These are phyloP conservation scores for Boletus reticuloceps DNA, from an alignment of 768 basidiomycete species.

Conservation along the genomic window DNA sequence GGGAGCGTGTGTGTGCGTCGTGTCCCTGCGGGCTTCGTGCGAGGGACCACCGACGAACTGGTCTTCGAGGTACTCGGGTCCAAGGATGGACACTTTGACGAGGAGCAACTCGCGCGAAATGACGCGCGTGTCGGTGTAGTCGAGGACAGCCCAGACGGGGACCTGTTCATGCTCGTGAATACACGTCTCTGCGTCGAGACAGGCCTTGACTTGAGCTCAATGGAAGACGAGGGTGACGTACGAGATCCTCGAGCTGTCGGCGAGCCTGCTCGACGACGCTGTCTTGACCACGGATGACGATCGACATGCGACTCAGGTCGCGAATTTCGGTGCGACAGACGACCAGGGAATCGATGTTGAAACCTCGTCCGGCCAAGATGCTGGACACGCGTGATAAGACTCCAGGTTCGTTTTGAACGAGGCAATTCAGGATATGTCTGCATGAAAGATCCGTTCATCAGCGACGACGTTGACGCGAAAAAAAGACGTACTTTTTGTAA, in stretches of 20 bases:
- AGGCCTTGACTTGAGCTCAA: background rate
- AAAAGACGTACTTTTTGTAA: constrained; percentile 70
- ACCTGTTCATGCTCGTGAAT: constrained; percentile 51
- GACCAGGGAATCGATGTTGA: constrained; percentile 98
- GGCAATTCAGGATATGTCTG: constrained; percentile 94
- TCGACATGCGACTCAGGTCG: constrained; percentile 96
- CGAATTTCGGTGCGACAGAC: constrained; percentile 97
- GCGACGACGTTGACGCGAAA: background rate
- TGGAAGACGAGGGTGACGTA: constrained; percentile 39
- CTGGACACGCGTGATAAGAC: constrained; percentile 98
- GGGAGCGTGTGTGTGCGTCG: constrained; percentile 5
- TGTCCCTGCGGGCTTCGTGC: constrained; percentile 61
- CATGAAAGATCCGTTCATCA: constrained; percentile 7
- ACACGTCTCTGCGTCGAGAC: background rate
- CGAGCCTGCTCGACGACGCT: constrained; percentile 97
- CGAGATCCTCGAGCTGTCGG: constrained; percentile 93
- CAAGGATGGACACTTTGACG: constrained; percentile 95
- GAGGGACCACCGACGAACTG: constrained; percentile 85
- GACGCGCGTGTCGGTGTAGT: constrained; percentile 90
- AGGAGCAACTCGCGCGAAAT: constrained; percentile 94
- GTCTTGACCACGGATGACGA: constrained; percentile 95
- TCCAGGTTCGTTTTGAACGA: constrained; percentile 99
- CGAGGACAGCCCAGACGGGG: constrained; percentile 98
- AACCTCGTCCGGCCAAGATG: constrained; percentile 93
- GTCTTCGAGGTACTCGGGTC: constrained; percentile 94